These are phyloP conservation scores for Ogataea paraovalis DNA, from an alignment of 805 yeast genomes.

Conservation along the genomic window DNA sequence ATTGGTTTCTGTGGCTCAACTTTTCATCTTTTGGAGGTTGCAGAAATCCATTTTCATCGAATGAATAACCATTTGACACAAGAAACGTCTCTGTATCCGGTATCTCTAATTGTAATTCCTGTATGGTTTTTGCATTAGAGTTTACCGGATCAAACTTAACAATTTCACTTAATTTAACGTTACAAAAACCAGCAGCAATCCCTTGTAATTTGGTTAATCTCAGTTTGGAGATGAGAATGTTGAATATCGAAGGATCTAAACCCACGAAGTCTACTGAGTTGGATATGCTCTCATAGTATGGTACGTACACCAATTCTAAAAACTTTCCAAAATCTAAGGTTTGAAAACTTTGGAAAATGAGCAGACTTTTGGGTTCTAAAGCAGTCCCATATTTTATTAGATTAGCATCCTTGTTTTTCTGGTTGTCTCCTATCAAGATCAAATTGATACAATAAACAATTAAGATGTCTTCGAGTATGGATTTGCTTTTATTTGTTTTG, in stretches of 20 bases:
- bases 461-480: constrained; percentile 8
- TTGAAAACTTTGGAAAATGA: constrained; percentile 14
- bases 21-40: background rate
- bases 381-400: constrained; percentile 11
- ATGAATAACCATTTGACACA: background rate
- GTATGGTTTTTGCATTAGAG: background rate
- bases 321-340: constrained; percentile 10
- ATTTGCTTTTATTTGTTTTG: background rate
- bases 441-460: constrained; percentile 16
- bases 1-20: background rate
- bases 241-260: constrained; percentile 7
- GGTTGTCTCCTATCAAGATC: constrained; percentile 8
- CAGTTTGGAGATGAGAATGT: constrained; percentile 7
- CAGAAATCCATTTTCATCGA: background rate
- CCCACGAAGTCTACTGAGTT: constrained; percentile 1
- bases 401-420: constrained; percentile 8
- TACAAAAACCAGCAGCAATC: constrained; percentile 3
- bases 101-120: constrained; percentile 1
- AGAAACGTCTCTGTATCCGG: constrained; percentile 9
- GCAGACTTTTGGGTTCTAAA: constrained; percentile 5
- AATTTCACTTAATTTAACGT: constrained; percentile 3
- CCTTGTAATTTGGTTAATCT: constrained; percentile 9
- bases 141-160: constrained; percentile 7
- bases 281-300: background rate
- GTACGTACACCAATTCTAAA: constrained; percentile 7